Percentiles rank a stretch among this genome's conserved stretches.
These are phyloP conservation scores for Didymella sp. DNA, from an alignment of 2,329 filamentous ascomycete genomes.

Conservation along the genomic window DNA sequence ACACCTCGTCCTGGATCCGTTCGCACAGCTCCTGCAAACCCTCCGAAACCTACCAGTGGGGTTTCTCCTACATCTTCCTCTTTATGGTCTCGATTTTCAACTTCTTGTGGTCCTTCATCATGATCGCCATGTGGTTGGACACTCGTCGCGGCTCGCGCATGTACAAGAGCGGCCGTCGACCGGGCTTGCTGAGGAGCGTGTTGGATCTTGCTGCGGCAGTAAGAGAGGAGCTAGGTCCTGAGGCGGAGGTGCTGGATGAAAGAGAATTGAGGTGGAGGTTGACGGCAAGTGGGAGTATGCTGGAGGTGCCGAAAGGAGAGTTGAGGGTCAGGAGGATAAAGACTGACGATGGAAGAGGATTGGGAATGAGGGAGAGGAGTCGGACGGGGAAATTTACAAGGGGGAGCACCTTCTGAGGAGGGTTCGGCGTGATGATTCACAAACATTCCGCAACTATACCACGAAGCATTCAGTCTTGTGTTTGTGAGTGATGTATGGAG, in stretches of 20 bases:
- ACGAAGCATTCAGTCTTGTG: too few species aligned
- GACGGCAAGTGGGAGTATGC: constrained; percentile 29
- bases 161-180: constrained; percentile 39
- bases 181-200: constrained; percentile 39
- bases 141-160: constrained; percentile 37
- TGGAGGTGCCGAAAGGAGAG: constrained; percentile 36
- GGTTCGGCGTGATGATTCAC: too few species aligned
- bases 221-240: constrained; percentile 36
- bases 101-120: constrained; percentile 44
- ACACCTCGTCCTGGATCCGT: constrained; percentile 29
- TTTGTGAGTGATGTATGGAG: neutral
- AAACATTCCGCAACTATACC: too few species aligned
- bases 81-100: constrained; percentile 47
- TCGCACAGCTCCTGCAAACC: constrained; percentile 40
- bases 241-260: constrained; percentile 30
- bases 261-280: constrained; percentile 30
- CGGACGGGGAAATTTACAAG: constrained; percentile 34
- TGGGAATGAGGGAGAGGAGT: constrained; percentile 14
- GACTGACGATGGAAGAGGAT: constrained; percentile 4
- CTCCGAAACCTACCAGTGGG: constrained; percentile 45
- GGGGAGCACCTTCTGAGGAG: constrained; percentile 37
- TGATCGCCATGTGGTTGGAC: constrained; percentile 45
- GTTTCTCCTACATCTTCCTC: constrained; percentile 47
- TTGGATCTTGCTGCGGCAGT: constrained; percentile 39
- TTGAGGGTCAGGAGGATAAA: constrained; percentile 32